phyloP scores from a whole-genome alignment of 208 protist species.

The Angomonas ambiguus region DNA sequence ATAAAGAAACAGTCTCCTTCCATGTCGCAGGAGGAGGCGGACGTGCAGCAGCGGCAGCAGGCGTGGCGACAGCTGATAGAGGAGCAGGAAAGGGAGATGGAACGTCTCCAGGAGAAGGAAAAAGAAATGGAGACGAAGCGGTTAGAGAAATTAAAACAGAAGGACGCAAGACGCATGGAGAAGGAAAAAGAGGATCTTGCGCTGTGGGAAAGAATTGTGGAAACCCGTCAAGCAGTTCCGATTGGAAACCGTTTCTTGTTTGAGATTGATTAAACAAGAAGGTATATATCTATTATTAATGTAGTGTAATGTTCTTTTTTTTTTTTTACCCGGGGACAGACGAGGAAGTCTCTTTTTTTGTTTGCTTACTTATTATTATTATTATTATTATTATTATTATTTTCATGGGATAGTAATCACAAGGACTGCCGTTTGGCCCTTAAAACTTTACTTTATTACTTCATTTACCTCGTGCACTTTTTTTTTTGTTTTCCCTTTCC shows the following conservation, averaged over 20 bases:
- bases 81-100: slow-evolving; percentile 32
- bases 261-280: slow-evolving; percentile 54
- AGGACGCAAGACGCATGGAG: slow-evolving; percentile 21
- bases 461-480: not conserved
- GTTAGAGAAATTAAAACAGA: slow-evolving; percentile 27
- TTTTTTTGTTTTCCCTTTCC: slow-evolving; percentile 8
- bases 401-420: not conserved
- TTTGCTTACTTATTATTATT: not conserved
- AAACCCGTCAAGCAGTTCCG: slow-evolving; percentile 50
- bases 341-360: too few species aligned
- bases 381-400: slow-evolving; percentile 1
- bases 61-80: slow-evolving; percentile 54
- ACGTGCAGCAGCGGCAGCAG: slow-evolving; percentile 53
- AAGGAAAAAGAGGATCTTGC: slow-evolving; percentile 49
- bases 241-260: slow-evolving; percentile 79
- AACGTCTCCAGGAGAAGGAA: slow-evolving; percentile 31
- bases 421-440: not conserved
- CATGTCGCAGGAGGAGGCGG: not conserved
- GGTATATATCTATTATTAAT: too few species aligned
- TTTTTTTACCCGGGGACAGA: too few species aligned
- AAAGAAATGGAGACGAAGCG: slow-evolving; percentile 26
- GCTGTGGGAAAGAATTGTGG: slow-evolving; percentile 26
- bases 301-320: not conserved
- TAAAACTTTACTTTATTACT: slow-evolving; percentile 5
- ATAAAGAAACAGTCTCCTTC: slow-evolving; percentile 14